Base-by-base conservation (phyloP, 768 basidiomycete species). In the Suillus alpinus region DNA sequence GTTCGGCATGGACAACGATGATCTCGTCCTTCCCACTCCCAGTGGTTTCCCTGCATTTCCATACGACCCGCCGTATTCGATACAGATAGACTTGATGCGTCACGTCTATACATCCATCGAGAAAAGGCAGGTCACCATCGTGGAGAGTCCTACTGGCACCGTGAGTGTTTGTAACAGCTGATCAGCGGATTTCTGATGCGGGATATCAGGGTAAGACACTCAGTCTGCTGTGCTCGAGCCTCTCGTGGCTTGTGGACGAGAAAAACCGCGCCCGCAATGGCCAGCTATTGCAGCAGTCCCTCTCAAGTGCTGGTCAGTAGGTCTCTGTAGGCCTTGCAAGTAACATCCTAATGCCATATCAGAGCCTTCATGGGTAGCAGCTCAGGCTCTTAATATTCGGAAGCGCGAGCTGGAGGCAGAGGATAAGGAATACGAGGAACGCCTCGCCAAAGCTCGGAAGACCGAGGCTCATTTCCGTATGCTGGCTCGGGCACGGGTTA, bases 141-240 rank as follows among this genome's bases (percentile, higher is more conserved):
- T 95, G 34, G 93, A 95, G 73, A 92, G 89, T 65, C 94, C 94
- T 0, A 95, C 94, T 0, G 94, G 93, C 66, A 95, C 93, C 29
- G 93, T 92, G 60, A 72, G 83, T 68, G 46, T 31, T 14, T 59
- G 32, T 4, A 43, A 26, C 40, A n/a, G 13, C 9, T 18, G 39
- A 18, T 32, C 23, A 14, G 29, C 36, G 29, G 0, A 12, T 59
- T 13, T 55, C 16, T 20, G 31, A 60, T 52, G 63, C 59, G 6
- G 34, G 26, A 3, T n/a, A 23, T 2, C 67, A 95, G 93, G 94
- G 94, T 31, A 96, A 96, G 73, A 94, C 94, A 0, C 74, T 94
- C 37, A 91, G 87, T 67, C 78, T 95, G 16, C 79, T 95, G 31
- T 92, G 88, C 63, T 82, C 91, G 4, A 79, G 88, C 9, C 73